Conservation (phyloP, 768 basidiomycete genomes). For the Phaeotremella skinneri region DNA sequence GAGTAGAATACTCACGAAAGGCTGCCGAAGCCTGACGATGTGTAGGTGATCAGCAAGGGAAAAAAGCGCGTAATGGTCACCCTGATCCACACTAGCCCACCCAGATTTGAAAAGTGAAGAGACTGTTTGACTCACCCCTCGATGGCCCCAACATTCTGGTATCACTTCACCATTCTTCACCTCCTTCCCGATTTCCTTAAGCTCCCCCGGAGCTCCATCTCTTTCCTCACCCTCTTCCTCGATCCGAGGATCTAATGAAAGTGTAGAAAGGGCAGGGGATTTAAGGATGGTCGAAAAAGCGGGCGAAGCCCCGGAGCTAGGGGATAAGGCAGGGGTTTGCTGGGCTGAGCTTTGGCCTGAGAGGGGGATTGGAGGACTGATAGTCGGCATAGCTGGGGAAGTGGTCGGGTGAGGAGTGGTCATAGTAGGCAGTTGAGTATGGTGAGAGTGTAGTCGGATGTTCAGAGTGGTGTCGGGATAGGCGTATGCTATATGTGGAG, state of each 20-base stretch:
- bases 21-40: slow-evolving; percentile 69
- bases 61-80: slow-evolving; percentile 6
- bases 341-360: slow-evolving; percentile 4
- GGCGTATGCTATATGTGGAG: too few species aligned
- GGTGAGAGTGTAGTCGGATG: too few species aligned
- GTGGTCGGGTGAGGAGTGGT: too few species aligned
- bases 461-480: too few species aligned
- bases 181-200: slow-evolving; percentile 1
- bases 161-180: slow-evolving; percentile 23
- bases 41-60: slow-evolving; percentile 5
- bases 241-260: slow-evolving; percentile 14
- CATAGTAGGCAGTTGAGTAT: too few species aligned
- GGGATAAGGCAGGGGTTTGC: slow-evolving; percentile 19
- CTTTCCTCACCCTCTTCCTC: slow-evolving; percentile 14
- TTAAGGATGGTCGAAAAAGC: slow-evolving; percentile 24
- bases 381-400: not conserved
- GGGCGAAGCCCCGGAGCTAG: slow-evolving; percentile 19
- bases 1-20: slow-evolving; percentile 39
- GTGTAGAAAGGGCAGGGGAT: slow-evolving; percentile 32
- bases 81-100: not conserved
- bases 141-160: slow-evolving; percentile 78
- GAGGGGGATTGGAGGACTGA: not conserved
- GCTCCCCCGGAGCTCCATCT: not conserved
- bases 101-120: slow-evolving; percentile 6
- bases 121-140: slow-evolving; percentile 57